Evolutionary conservation across 148 eudicot species (phyloP), one percentile per base, ranked within the genome.

Genomic region (Tetragonia tetragonoides): DNA sequence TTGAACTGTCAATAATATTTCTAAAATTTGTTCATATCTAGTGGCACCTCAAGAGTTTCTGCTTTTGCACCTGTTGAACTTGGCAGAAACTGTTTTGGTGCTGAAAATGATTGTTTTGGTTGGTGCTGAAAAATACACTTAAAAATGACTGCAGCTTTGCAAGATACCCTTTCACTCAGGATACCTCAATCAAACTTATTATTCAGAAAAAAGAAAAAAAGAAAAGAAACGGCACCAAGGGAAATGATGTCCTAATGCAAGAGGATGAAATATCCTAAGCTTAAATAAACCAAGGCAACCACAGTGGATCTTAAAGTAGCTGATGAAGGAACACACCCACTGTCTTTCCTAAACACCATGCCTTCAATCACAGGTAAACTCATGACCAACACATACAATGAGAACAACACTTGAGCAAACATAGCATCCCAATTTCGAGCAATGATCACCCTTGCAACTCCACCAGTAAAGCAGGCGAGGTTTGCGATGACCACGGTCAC

Each of bases 301-400:
- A 73, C 4, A 17, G 53, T 34, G 67, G 87, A 79, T 20, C 9
- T 63, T 53, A 84, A 28, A 7, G 80, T 73, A 10, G 70, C 37
- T 0, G 76, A 72, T 0, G 12, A 47, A 7, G 80, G 74, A 77
- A 85, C 39, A 4, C 79, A 40, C 3, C 83, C 87, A 7, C 21
- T 68, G 73, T 85, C 87, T 51, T 44, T 74, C 81, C 87, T 61
- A 14, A 79, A 1, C 18, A 81, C 2, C 87, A 76, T 80, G 10
- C 70, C 85, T 59, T 85, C 81, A n/a, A 76, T 53, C 34, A 85
- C 69, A 1, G 85, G 85, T 14, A 44, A 70, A 41, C 82, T 62
- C 73, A 82, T 4, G 24, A 76, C 14, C 69, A 69, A 20, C 28
- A 61, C 72, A 65, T 54, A 85, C 10, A 70, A n/a, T 34, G 79